phyloP scores from a whole-genome alignment of 176 grass and related monocot genomes.

The Sorghum bicolor region Sorghum_bicolor_NCBIv3 NC_012871.2:75809001-75809500 shows the following conservation, averaged over 20 bases:
- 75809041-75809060: not conserved
- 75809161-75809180: not conserved
- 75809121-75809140: not conserved
- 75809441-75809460: no score
- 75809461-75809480: no score
- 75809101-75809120: not conserved
- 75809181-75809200: not conserved
- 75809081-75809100: constrained; percentile 10
- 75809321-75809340: not conserved
- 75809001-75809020: not conserved
- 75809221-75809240: not conserved
- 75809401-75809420: no score
- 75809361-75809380: not conserved
- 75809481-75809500: no score
- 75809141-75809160: not conserved
- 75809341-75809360: not conserved
- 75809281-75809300: not conserved
- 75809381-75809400: no score
- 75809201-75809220: constrained; percentile 8
- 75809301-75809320: not conserved
- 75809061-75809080: not conserved
- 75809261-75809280: not conserved
- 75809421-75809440: no score
- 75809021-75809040: not conserved
- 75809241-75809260: not conserved